Base-by-base conservation (phyloP, 2,329 filamentous ascomycete species). In the Penicillium frequentans region DNA sequence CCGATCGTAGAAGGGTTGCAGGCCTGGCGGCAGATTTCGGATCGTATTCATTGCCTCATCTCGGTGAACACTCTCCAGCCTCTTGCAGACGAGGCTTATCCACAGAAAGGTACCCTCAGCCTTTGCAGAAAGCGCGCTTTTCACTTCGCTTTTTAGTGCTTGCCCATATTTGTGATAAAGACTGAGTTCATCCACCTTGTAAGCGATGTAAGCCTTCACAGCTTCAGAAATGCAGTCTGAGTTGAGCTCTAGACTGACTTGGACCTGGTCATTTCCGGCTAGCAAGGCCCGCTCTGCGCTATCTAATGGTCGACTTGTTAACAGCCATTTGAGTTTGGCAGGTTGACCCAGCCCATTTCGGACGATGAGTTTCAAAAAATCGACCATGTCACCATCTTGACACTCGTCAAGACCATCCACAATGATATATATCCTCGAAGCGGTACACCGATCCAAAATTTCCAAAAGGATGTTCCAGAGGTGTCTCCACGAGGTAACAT, bases 341-440 rank as follows among this genome's bases (percentile, higher is more conserved):
- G 58, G 60, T 8, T 57, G 42, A 55, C 62, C 49, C 1, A 67
- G 58, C 24, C 66, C 64, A 16, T 52, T 64, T 39, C 54, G 53
- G 24, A 68, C 54, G 23, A 64, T 51, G 14, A 37, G 23, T 24
- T 53, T 60, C 11, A 57, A 53, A 35, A 62, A 62, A 5, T 59
- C 54, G 23, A 27, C 52, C 59, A 63, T 52, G 23, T 33, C 57
- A 10, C 51, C 48, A 63, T 63, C 45, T 16, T 64, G 57, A 46
- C 67, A 70, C 48, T 70, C 67, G 59, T 70, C 66, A 29, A 70
- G 65, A 33, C 62, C 68, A 59, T 70, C 67, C 8, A 72, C 49
- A 42, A 72, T 48, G 21, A 68, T 56, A 58, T 67, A 68, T 42
- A 66, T 23, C 54, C 21, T 33, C 55, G 21, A 23, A 4, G n/a